A percentile compares a stretch with the other conserved stretches of the same genome.
These are phyloP conservation scores for Stachybotrys echinatus DNA, from an alignment of 2,329 filamentous ascomycete genomes.

Conservation along the genomic window DNA sequence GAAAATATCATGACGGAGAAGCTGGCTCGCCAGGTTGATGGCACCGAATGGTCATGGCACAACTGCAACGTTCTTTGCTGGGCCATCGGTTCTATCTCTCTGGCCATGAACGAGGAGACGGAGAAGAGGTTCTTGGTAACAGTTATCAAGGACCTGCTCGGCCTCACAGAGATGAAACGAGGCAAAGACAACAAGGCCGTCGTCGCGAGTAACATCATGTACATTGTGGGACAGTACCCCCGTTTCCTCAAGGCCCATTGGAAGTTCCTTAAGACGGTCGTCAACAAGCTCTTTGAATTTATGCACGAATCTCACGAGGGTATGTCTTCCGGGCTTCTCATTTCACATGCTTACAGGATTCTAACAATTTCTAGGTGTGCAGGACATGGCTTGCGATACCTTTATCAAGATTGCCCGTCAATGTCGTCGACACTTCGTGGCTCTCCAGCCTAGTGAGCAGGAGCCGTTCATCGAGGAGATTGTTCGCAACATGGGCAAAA, in stretches of 20 bases:
- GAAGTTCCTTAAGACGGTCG: conserved; percentile 99
- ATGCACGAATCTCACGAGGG: conserved; percentile 99
- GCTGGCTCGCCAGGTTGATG: conserved; percentile 89
- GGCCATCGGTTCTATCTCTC: conserved; percentile 97
- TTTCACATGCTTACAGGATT: background rate
- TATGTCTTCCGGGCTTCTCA: conserved; percentile 33
- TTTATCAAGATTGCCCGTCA: conserved; percentile 99
- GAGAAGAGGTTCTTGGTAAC: conserved; percentile 98
- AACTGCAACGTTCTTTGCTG: conserved; percentile 99
- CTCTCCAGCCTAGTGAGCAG: conserved; percentile 85
- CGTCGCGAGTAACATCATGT: conserved; percentile 99
- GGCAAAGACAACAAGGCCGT: conserved; percentile 99
- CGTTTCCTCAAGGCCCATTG: conserved; percentile 98
- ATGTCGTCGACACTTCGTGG: conserved; percentile 95
- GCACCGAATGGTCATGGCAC: conserved; percentile 96
- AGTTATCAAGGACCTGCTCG: conserved; percentile 96
- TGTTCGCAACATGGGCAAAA: conserved; percentile 89
- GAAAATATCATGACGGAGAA: conserved; percentile 99
- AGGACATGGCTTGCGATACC: conserved; percentile 99
- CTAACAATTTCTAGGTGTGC: conserved; percentile 60
- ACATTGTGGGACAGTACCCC: conserved; percentile 98
- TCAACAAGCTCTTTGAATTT: conserved; percentile 99
- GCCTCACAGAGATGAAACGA: conserved; percentile 97
- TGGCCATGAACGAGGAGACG: conserved; percentile 99
- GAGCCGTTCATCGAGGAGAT: conserved; percentile 99